Base-by-base conservation (phyloP, 23 red algal species). In the Cyanidiococcus yangmingshanensis region DNA sequence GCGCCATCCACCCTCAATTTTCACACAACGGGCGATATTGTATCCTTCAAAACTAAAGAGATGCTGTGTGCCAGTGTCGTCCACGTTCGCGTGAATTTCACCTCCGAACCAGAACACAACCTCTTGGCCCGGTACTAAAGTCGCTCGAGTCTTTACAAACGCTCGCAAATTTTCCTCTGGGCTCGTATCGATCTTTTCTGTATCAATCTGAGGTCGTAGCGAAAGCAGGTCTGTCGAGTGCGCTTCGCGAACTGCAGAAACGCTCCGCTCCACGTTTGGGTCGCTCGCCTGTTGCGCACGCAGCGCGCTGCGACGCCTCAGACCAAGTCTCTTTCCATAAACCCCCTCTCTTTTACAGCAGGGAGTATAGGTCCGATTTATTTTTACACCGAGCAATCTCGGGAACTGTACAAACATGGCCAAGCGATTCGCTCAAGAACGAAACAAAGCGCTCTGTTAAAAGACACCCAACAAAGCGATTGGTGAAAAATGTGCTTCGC, bases 1-100 rank as follows among this genome's bases (percentile, higher is more conserved):
- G 58, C 92, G 80, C 92, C 92, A 96, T 33, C 92, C 92, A 45
- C 92, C 92, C 58, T 90, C 92, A 1, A 90, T 83, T 32, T 68
- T 83, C 37, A 90, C 77, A 74, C 86, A 87, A 0, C 92, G 83
- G 34, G 83, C 92, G 63, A 96, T 90, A 39, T 90, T 96, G 75
- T 86, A 96, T 7, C 92, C 92, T 41, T 96, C 92, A 51, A 96
- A 90, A 1, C 74, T 45, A 74, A 96, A 90, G 35, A 96, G 50
- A 39, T 87, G 87, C 41, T 63, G 83, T 39, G 74, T 35, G 15
- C 74, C 58, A 25, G 79, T 50, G 32, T 76, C 82, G 59, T 90
- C 87, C 25, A 90, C 68, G 38, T 90, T 24, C 1, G 41, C 87
- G 51, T 96, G 89, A 41, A 96, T 88, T 37, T 90, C 83, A 27